These are phyloP conservation scores for Pythium dissotocum DNA, from an alignment of 352 stramenopile species.

Conservation along the genomic window DNA sequence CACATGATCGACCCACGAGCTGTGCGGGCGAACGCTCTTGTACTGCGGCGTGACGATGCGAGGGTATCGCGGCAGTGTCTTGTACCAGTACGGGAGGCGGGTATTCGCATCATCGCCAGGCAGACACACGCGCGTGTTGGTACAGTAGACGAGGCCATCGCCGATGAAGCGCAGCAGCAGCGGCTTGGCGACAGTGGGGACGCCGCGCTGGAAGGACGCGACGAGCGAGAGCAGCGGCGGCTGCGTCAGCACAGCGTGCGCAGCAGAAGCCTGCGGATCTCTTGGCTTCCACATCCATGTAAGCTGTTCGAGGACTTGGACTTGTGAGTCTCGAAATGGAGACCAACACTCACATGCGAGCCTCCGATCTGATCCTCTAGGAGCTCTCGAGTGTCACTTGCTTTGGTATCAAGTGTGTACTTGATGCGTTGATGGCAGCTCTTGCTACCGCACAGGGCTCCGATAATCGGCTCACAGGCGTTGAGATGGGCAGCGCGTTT, in stretches of 20 bases:
- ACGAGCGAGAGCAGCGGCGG: constrained; percentile 18
- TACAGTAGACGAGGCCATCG: constrained; percentile 12
- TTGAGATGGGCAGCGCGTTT: too few species aligned
- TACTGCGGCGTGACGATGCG: constrained; percentile 7
- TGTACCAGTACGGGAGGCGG: not conserved
- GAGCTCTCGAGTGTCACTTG: too few species aligned
- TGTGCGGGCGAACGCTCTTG: not conserved
- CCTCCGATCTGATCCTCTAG: too few species aligned
- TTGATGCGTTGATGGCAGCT: too few species aligned
- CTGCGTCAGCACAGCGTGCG: constrained; percentile 11
- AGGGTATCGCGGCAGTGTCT: not conserved
- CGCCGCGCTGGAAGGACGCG: constrained; percentile 20
- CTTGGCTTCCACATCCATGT: too few species aligned
- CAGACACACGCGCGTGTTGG: not conserved
- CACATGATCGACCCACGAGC: constrained; percentile 1
- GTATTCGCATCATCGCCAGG: not conserved
- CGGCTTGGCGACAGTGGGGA: constrained; percentile 1
- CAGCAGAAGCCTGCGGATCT: not conserved
- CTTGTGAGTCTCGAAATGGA: not conserved
- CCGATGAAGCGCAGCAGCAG: constrained; percentile 5
- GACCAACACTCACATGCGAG: not conserved
- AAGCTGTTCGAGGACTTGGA: too few species aligned
- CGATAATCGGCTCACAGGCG: too few species aligned
- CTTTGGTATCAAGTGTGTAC: too few species aligned
- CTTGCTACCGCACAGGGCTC: too few species aligned